Conservation (phyloP, 371 early-diverging fungal species). For the Rhizopus sp. region DNA sequence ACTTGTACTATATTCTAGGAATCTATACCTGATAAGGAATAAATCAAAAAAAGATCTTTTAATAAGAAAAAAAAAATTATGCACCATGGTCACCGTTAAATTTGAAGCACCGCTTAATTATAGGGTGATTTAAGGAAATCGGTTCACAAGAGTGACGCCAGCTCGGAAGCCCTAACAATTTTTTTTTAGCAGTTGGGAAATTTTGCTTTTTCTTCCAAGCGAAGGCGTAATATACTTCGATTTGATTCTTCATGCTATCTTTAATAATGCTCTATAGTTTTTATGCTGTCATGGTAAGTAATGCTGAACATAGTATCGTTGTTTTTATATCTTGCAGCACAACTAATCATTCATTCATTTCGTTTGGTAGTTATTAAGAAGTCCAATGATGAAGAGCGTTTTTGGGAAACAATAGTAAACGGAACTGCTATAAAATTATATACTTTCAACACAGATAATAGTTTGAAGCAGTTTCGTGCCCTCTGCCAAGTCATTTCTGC, state of each 20-base stretch:
- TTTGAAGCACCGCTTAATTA: no score
- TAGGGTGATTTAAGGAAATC: no score
- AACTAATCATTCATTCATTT: slow-evolving; percentile 1
- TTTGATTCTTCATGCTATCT: slow-evolving; percentile 2
- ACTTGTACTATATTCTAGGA: no score
- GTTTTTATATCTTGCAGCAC: not conserved
- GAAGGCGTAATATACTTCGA: not conserved
- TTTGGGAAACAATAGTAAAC: slow-evolving; percentile 11
- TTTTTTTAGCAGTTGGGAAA: not conserved
- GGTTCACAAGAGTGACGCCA: no score
- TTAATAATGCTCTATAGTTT: slow-evolving; percentile 2
- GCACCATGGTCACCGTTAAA: no score
- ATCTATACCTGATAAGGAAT: no score
- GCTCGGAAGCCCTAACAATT: no score
- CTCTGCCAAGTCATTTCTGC: slow-evolving; percentile 15
- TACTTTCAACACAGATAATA: slow-evolving; percentile 15
- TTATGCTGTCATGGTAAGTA: not conserved
- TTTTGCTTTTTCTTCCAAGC: not conserved
- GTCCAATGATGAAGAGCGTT: slow-evolving; percentile 1
- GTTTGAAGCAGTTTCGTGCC: slow-evolving; percentile 13
- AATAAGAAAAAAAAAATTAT: no score
- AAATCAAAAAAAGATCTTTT: no score
- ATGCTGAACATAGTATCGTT: not conserved
- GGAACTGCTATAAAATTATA: slow-evolving; percentile 8
- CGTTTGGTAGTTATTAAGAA: slow-evolving; percentile 1